Evolutionary conservation across 1,284 basidiomycete genomes (phyloP).

Genomic region (Malassezia brasiliensis): DNA sequence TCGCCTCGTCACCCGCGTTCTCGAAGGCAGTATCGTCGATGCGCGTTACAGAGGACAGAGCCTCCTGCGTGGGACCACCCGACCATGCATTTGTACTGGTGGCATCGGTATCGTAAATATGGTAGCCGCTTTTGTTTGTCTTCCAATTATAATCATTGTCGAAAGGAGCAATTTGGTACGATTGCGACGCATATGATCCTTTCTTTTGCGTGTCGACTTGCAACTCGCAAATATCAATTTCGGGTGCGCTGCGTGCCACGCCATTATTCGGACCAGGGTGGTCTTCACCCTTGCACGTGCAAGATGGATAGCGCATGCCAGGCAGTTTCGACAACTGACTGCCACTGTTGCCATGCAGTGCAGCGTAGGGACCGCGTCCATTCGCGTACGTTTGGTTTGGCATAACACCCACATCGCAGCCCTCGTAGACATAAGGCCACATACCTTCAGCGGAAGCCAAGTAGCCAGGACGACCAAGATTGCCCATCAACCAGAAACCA

Average conservation of each 20-base stretch:
- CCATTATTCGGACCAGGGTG: conserved; percentile 39
- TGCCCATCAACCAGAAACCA: conserved; percentile 44
- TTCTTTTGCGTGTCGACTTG: conserved; percentile 50
- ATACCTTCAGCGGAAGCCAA: conserved; percentile 41
- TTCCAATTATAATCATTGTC: conserved; percentile 39
- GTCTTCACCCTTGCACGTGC: conserved; percentile 38
- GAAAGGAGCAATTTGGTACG: conserved; percentile 47
- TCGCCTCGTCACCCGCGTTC: conserved; percentile 18
- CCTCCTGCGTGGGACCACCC: conserved; percentile 44
- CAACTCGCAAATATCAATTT: conserved; percentile 47
- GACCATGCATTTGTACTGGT: conserved; percentile 40
- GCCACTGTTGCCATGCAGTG: conserved; percentile 33
- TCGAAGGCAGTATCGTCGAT: conserved; percentile 38
- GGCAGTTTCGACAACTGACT: conserved; percentile 29
- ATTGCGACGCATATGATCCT: conserved; percentile 41
- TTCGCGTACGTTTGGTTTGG: conserved; percentile 33
- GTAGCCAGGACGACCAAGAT: conserved; percentile 44
- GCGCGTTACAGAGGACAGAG: conserved; percentile 36
- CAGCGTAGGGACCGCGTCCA: conserved; percentile 27
- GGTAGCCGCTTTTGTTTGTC: conserved; percentile 15
- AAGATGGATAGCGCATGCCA: conserved; percentile 40
- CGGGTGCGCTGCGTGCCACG: conserved; percentile 42
- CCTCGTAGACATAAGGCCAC: conserved; percentile 50
- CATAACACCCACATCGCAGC: conserved; percentile 45
- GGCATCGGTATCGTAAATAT: conserved; percentile 26